Evolutionary conservation across 129 eudicot species (phyloP).

Genomic region (Dittrichia graveolens): DNA sequence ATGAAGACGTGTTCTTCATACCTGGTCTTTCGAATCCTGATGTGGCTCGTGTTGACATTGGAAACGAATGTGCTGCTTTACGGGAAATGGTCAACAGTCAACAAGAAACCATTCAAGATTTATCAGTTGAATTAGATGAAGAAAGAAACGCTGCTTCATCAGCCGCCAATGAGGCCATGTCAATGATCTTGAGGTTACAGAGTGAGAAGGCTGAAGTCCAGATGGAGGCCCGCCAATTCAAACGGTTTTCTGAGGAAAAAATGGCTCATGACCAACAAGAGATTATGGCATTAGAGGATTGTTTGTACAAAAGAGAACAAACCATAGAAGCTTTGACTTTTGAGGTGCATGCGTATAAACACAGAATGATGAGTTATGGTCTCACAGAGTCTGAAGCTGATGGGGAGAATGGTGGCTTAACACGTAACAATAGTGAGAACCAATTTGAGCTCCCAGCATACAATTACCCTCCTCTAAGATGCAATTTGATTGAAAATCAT

Average conservation of each 20-base stretch:
- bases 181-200: conserved; percentile 95
- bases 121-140: conserved; percentile 76
- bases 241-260: conserved; percentile 86
- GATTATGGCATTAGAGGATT: conserved; percentile 63
- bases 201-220: conserved; percentile 87
- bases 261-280: conserved; percentile 90
- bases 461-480: conserved; percentile 71
- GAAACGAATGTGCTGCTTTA: conserved; percentile 64
- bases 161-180: conserved; percentile 93
- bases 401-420: conserved; percentile 42
- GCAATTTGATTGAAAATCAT: conserved; percentile 64
- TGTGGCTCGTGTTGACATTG: conserved; percentile 77
- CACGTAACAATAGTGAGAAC: conserved; percentile 43
- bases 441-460: conserved; percentile 55
- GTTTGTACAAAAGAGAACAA: conserved; percentile 78
- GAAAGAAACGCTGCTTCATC: conserved; percentile 92
- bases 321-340: conserved; percentile 66
- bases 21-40: conserved; percentile 57
- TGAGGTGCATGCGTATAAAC: conserved; percentile 82
- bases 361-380: conserved; percentile 87
- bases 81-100: conserved; percentile 80
- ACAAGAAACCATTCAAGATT: conserved; percentile 68
- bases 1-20: conserved; percentile 27
- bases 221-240: conserved; percentile 89
- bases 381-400: conserved; percentile 78